Percentiles rank a stretch among this genome's conserved stretches.
These are phyloP conservation scores for Phaffia tasmanica DNA, from an alignment of 768 basidiomycete genomes.

Conservation along the genomic window DNA sequence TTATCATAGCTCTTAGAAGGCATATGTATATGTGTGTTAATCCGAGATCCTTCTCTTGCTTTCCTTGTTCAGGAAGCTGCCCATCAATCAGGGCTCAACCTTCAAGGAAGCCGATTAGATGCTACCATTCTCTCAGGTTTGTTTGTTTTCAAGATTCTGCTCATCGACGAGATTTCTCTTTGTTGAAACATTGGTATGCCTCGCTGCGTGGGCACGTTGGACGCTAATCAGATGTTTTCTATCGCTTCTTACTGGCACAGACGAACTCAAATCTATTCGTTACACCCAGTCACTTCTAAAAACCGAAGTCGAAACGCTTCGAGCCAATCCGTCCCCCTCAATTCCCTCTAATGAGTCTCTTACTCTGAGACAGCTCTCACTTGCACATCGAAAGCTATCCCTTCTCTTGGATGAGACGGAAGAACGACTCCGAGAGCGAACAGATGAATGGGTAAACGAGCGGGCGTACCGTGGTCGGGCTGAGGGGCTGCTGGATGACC, in stretches of 20 bases:
- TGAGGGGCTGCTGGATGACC: neutral
- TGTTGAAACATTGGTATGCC: neutral
- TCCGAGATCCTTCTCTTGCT: neutral
- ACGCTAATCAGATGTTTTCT: neutral
- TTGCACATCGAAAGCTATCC: constrained; percentile 37
- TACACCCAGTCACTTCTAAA: neutral
- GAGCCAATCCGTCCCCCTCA: constrained; percentile 3
- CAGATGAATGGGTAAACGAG: constrained; percentile 27
- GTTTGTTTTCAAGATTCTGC: neutral
- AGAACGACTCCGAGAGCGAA: constrained; percentile 24
- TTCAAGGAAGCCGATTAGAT: constrained; percentile 36
- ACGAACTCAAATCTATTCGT: neutral
- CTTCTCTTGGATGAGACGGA: constrained; percentile 36
- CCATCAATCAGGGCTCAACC: constrained; percentile 35
- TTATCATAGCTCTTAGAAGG: neutral
- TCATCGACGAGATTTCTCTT: too few relatives aligned
- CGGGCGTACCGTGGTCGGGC: constrained; percentile 26
- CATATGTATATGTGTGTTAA: neutral
- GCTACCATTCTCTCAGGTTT: constrained; percentile 26
- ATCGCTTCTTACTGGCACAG: neutral
- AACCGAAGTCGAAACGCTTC: constrained; percentile 3
- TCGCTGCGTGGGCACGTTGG: neutral
- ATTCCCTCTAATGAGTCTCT: constrained; percentile 7
- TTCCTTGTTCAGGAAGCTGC: constrained; percentile 27
- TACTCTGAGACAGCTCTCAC: constrained; percentile 34